Base-by-base conservation (phyloP, 306 rosid genomes). In the Sechiopsis laciniata region DNA sequence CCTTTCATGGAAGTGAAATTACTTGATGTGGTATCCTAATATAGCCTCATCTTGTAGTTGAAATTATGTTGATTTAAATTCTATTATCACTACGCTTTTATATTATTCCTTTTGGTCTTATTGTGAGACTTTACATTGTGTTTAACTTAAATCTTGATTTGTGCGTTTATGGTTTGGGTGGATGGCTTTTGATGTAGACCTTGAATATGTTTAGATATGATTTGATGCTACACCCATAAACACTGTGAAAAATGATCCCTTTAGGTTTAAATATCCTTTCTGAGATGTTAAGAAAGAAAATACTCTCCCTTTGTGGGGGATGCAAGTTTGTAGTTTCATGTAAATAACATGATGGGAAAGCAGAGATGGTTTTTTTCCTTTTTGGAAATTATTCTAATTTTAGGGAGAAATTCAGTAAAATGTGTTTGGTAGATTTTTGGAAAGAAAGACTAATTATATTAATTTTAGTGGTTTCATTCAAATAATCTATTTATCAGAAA, bases 1-100 rank as follows among this genome's bases (percentile, higher is more conserved):
- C 42, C 17, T 14, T 68, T 46, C 40, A 22, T 24, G 74, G 58
- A 16, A 68, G 56, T 68, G 58, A 14, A 14, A 46, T 46, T 67
- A 46, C 73, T 67, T 21, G 16, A 19, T 32, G 37, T 32, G 37
- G 37, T 32, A 32, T 3, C 37, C 37, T 32, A 32, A 32, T 32
- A 32, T 46, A 46, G 56, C 56, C 56, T 45, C 32, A 66, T 7
- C 72, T 65, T 65, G 32, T 11, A 67, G 10, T 45, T 66, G 55
- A 67, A 48, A 46, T 10, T 1, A 1, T 16, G 70, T 15, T 35
- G 24, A 50, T n/a, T n/a, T 63, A 37, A 63, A 64, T 62, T 21
- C 24, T 64, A 37, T 64, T 32, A 16, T 64, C 24, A 5, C 17
- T 42, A 42, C 19, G 24, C 17, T 42, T 10, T 19, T 6, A 3